Evolutionary conservation across 305 asterid species (phyloP).

Genomic region (Fraxinus ornus): DNA sequence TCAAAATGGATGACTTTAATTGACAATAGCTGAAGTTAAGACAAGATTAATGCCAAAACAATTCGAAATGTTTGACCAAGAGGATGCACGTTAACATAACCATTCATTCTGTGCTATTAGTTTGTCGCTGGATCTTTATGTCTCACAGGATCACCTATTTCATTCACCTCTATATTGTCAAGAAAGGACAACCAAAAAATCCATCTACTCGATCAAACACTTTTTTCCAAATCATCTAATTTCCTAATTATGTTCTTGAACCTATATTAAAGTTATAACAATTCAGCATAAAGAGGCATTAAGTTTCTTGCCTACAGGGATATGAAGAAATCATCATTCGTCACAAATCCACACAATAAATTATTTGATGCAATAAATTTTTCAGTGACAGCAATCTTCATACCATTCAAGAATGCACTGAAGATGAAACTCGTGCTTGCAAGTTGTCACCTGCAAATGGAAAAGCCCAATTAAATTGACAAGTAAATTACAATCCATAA

Average conservation of each 20-base stretch:
- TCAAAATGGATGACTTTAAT: not conserved
- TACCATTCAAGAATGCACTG: slow-evolving; percentile 96
- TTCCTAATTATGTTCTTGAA: not conserved
- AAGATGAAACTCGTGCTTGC: slow-evolving; percentile 93
- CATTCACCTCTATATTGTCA: not conserved
- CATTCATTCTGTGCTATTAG: not conserved
- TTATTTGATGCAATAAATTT: not conserved
- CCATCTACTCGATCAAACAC: not conserved
- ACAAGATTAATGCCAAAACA: not conserved
- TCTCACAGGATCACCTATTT: not conserved
- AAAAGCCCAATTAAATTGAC: slow-evolving; percentile 18
- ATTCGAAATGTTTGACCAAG: not conserved
- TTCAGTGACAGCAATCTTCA: not conserved
- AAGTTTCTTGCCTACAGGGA: not conserved
- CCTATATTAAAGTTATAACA: not conserved
- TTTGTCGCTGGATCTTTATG: not conserved
- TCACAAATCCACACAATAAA: not conserved
- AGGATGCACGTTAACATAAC: not conserved
- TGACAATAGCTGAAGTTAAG: not conserved
- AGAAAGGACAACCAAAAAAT: not conserved
- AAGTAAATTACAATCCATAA: slow-evolving; percentile 6
- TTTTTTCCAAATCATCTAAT: not conserved
- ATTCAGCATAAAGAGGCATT: not conserved
- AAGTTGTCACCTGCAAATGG: slow-evolving; percentile 68
- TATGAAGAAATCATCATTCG: not conserved